Conservation (phyloP, 2,329 filamentous ascomycete genomes). For the Anthostomella pinea region DNA sequence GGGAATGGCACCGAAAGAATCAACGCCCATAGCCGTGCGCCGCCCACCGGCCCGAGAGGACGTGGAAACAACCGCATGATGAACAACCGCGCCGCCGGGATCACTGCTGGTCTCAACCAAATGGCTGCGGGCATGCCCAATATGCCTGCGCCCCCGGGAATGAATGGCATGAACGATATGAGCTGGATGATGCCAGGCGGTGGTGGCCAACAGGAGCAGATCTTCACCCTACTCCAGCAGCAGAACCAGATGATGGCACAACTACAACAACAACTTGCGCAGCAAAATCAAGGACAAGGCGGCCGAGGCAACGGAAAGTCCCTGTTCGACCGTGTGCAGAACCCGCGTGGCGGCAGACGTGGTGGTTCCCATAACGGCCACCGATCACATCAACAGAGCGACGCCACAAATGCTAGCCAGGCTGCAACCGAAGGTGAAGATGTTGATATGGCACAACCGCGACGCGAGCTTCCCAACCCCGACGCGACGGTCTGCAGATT, state of each 20-base stretch:
- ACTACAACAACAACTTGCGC: constrained; percentile 61
- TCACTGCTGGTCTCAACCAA: constrained; percentile 44
- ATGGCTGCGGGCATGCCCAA: constrained; percentile 39
- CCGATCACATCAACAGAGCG: constrained; percentile 27
- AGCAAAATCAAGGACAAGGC: constrained; percentile 47
- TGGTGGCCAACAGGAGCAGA: constrained; percentile 66
- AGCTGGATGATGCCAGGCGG: constrained; percentile 49
- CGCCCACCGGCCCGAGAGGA: constrained; percentile 68
- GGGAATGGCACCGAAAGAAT: constrained; percentile 74
- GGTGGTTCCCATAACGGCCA: constrained; percentile 42
- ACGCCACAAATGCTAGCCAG: constrained; percentile 36
- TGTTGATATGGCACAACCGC: constrained; percentile 57
- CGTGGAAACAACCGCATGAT: constrained; percentile 49
- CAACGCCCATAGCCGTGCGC: constrained; percentile 70
- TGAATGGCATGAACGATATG: constrained; percentile 43
- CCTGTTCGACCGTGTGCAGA: constrained; percentile 72
- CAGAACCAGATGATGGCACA: constrained; percentile 85
- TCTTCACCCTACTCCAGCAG: constrained; percentile 78
- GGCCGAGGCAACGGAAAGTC: constrained; percentile 51
- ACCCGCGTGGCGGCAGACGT: constrained; percentile 51
- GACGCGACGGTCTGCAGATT: constrained; percentile 79
- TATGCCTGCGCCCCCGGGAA: constrained; percentile 36
- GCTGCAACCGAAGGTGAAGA: constrained; percentile 51
- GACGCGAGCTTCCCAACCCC: constrained; percentile 53
- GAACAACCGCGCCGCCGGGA: constrained; percentile 49